Base-by-base conservation (phyloP, 768 basidiomycete species). In the Amylocystis lapponica region DNA sequence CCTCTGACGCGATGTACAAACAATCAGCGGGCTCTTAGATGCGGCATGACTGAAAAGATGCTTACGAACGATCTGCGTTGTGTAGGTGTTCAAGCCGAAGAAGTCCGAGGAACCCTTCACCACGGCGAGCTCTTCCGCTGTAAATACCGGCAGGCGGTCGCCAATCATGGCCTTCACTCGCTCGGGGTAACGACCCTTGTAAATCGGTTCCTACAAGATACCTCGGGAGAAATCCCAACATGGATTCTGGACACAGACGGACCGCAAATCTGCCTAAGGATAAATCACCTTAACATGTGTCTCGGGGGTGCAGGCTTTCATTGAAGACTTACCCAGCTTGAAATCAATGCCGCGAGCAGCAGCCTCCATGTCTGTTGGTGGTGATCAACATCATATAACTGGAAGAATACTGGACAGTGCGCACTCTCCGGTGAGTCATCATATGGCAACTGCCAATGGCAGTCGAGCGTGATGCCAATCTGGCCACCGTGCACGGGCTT, bases 391-490 rank as follows among this genome's bases (percentile, higher is more conserved):
- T 8, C 17, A 7, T 9, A 5, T 19, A 12, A 1, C 5, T 17
- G 23, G 3, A n/a, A 8, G 20, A 32, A 16, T 27, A n/a, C 22
- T n/a, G 27, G 17, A 10, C 55, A 50, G 8, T 5, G 65, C 80
- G 49, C 56, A 86, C 85, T 86, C 53, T 81, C 78, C 8, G 75
- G 77, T 23, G 61, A 69, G 46, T 83, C 72, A 49, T 86, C 81
- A 48, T 78, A 87, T 3, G 86, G 85, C 58, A 81, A 76, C 25
- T 75, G 69, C 82, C 81, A 86, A 55, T 83, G 79, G n/a, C 81
- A 79, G 52, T 86, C 86, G 27, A 87, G 66, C 0, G 86, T 87
- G 55, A 89, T 86, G 8, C 84, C 85, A 49, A 87, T 83, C 49
- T 71, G 66, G 20, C 84, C 87, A 3, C 72, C 67, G 57, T 86